Evolutionary conservation across 2,329 filamentous ascomycete species (phyloP).

Genomic region (Ceratocystis colombiana): DNA sequence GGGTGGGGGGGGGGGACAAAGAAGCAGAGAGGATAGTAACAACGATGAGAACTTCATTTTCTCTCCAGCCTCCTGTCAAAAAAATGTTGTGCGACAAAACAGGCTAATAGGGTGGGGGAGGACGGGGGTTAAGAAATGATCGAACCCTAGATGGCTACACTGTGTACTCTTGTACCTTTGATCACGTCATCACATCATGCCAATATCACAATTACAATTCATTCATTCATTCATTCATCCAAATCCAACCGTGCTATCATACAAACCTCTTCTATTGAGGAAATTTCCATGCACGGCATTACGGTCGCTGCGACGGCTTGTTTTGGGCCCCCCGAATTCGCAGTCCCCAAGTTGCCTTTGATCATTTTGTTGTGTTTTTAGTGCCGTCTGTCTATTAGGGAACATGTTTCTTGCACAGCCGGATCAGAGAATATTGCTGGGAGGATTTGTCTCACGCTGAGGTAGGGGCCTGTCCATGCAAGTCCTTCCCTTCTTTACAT

Average conservation of each 20-base stretch:
- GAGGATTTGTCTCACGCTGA: background rate
- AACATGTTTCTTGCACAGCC: background rate
- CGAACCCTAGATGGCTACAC: background rate
- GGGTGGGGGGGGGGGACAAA: background rate
- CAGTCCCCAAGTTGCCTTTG: background rate
- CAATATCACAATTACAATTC: background rate
- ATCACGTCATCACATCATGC: background rate
- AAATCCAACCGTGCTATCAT: background rate
- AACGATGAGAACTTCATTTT: background rate
- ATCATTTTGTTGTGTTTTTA: too few relatives aligned
- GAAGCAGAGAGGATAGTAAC: too few relatives aligned
- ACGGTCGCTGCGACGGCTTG: too few relatives aligned
- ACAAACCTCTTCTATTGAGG: too few relatives aligned
- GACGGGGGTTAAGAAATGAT: background rate
- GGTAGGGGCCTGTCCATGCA: background rate
- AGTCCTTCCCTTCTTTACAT: background rate
- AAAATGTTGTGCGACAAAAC: background rate
- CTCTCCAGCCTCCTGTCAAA: constrained; percentile 3
- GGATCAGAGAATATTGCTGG: background rate
- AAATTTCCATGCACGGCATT: too few relatives aligned
- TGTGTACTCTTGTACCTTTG: background rate
- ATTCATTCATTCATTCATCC: background rate
- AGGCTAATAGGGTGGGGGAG: background rate
- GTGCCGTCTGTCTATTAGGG: too few relatives aligned
- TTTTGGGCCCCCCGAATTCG: background rate